Evolutionary conservation across 441 rosid genomes (phyloP).

Genomic region (Corymbia calophylla): DNA sequence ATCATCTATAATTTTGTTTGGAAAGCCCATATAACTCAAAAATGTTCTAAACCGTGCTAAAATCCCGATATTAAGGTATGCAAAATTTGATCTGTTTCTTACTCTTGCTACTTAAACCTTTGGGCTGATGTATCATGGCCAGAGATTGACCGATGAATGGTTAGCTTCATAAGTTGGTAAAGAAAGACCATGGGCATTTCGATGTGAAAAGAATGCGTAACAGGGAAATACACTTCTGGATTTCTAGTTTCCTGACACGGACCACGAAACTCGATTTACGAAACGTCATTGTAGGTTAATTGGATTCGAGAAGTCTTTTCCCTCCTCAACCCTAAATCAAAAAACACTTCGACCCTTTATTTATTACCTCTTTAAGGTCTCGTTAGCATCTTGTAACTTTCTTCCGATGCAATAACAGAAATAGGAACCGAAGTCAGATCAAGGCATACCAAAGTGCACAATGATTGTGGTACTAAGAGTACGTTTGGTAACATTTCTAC

Average conservation of each 20-base stretch:
- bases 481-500: too few relatives aligned
- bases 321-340: not conserved
- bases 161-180: not conserved
- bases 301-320: not conserved
- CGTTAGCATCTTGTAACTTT: not conserved
- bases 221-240: not conserved
- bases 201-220: not conserved
- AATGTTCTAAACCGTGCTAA: too few relatives aligned
- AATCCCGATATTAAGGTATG: too few relatives aligned
- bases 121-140: not conserved
- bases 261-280: not conserved
- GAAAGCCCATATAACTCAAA: too few relatives aligned
- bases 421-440: not conserved
- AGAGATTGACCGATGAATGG: not conserved
- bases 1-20: too few relatives aligned
- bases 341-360: not conserved
- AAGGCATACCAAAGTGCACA: not conserved
- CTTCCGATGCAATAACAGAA: not conserved
- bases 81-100: too few relatives aligned
- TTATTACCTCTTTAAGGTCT: not conserved
- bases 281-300: not conserved
- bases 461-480: not conserved
- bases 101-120: too few relatives aligned
- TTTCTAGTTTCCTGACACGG: not conserved
- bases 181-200: not conserved